Conservation (phyloP, 768 basidiomycete genomes). For the Sistotremastrum niveocremeum region DNA sequence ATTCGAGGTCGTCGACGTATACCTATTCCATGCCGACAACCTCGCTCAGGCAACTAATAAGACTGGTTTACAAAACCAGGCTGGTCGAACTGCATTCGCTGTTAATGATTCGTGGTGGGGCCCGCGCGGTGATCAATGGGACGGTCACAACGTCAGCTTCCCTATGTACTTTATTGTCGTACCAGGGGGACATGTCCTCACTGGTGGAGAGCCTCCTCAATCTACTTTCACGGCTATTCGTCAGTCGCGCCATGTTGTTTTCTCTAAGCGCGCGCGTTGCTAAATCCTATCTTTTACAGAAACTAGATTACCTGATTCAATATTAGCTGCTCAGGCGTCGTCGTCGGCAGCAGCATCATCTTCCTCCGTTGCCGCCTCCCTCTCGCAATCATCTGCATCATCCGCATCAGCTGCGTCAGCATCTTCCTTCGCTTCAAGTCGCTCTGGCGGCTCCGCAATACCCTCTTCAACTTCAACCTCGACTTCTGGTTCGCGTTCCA, state of each 20-base stretch:
- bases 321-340: constrained; percentile 41
- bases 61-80: constrained; percentile 23
- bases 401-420: constrained; percentile 16
- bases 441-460: constrained; percentile 8
- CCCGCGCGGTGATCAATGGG: constrained; percentile 25
- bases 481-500: constrained; percentile 15
- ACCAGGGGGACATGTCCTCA: constrained; percentile 38
- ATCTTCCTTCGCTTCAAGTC: constrained; percentile 6
- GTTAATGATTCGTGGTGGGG: constrained; percentile 75
- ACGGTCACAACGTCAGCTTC: constrained; percentile 41
- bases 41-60: constrained; percentile 35
- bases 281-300: constrained; percentile 26
- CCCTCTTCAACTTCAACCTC: constrained; percentile 10
- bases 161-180: constrained; percentile 72
- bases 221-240: constrained; percentile 70
- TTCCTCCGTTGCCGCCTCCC: constrained; percentile 19
- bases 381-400: constrained; percentile 26
- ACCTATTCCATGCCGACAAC: constrained; percentile 65
- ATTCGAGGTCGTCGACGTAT: constrained; percentile 50
- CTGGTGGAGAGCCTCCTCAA: constrained; percentile 49
- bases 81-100: constrained; percentile 37
- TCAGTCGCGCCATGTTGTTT: constrained; percentile 29
- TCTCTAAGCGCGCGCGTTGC: constrained; percentile 2
- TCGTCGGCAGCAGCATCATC: constrained; percentile 24
- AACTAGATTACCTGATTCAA: constrained; percentile 62